Conservation (phyloP, 805 yeast species). For the Wilhelminamyces savonicus region DNA sequence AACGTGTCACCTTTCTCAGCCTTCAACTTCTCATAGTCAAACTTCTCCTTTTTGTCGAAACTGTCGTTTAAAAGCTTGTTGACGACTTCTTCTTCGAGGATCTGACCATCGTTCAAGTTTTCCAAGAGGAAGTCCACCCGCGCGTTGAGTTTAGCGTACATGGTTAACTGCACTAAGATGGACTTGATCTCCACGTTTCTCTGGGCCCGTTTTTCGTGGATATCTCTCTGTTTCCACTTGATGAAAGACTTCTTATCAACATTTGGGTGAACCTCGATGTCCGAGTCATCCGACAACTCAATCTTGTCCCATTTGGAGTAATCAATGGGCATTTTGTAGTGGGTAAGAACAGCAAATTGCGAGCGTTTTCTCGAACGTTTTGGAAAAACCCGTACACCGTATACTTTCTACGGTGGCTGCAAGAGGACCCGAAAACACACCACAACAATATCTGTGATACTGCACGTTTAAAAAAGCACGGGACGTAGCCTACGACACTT, state of each 20-base stretch:
- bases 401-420: too few species aligned
- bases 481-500: too few species aligned
- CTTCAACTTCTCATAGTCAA: constrained; percentile 36
- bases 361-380: background rate
- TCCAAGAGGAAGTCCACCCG: constrained; percentile 63
- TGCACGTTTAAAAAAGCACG: too few species aligned
- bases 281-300: constrained; percentile 94
- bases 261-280: constrained; percentile 95
- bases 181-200: constrained; percentile 73
- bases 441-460: too few species aligned
- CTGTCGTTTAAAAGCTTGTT: constrained; percentile 39
- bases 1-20: constrained; percentile 35
- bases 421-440: too few species aligned
- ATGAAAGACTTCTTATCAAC: constrained; percentile 92
- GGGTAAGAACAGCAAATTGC: background rate
- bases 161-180: constrained; percentile 68
- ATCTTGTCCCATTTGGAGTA: constrained; percentile 98
- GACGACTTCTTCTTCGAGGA: constrained; percentile 22
- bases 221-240: constrained; percentile 94
- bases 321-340: constrained; percentile 65
- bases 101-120: constrained; percentile 32
- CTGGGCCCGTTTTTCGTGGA: constrained; percentile 85
- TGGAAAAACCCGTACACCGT: background rate
- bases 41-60: constrained; percentile 56
- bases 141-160: constrained; percentile 69